A percentile compares a stretch with the other conserved stretches of the same genome.
Conservation (phyloP, 495 filamentous ascomycete genomes). For the Lophiotrema nucula region DNA sequence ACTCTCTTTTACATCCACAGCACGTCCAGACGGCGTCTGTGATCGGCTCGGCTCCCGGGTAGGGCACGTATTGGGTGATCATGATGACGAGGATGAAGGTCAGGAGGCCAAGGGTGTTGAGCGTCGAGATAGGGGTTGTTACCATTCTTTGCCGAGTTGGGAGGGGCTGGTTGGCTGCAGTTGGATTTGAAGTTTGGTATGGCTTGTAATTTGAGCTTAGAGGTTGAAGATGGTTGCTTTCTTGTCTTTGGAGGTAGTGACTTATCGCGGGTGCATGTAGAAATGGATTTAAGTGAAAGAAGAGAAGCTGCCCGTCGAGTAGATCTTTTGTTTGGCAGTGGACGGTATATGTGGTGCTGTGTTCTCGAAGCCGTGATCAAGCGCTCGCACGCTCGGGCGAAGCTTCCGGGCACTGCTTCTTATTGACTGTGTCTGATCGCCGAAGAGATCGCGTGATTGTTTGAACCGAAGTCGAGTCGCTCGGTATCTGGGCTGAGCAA, state of each 20-base stretch:
- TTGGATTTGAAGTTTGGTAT: background rate
- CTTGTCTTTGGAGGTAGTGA: background rate
- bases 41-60: constrained; percentile 8
- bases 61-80: background rate
- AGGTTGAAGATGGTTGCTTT: background rate
- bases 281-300: too few species aligned
- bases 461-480: too few species aligned
- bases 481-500: too few species aligned
- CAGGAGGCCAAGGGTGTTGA: too few species aligned
- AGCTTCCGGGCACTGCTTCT: too few species aligned
- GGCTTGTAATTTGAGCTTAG: background rate
- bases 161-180: background rate
- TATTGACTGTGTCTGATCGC: too few species aligned
- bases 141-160: background rate
- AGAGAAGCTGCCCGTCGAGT: too few species aligned
- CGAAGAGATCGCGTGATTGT: too few species aligned
- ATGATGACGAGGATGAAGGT: too few species aligned
- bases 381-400: too few species aligned
- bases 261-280: background rate
- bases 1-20: constrained; percentile 6
- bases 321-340: background rate
- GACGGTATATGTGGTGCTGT: background rate
- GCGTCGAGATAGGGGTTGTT: too few species aligned
- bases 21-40: constrained; percentile 5
- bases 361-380: too few species aligned